Conservation (phyloP, 2,329 filamentous ascomycete genomes). For the Amauroascus niger region DNA sequence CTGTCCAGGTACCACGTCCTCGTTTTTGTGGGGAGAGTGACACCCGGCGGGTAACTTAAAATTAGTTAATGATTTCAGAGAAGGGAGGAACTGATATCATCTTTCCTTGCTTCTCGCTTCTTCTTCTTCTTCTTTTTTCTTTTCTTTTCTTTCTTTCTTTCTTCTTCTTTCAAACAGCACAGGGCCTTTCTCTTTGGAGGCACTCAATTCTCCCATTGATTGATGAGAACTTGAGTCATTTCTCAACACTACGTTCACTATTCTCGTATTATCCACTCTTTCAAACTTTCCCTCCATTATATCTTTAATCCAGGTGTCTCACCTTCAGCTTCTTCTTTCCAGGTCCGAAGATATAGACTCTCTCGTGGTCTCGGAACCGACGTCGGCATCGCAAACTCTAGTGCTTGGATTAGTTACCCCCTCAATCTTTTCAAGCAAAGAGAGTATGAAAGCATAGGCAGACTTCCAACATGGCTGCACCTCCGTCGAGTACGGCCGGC, state of each 20-base stretch:
- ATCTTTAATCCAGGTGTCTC: neutral
- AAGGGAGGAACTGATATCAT: neutral
- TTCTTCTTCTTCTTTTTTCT: neutral
- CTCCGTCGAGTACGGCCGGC: slow-evolving; percentile 6
- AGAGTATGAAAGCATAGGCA: slow-evolving; percentile 4
- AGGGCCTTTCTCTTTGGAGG: neutral
- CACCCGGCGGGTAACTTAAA: neutral
- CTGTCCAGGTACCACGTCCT: neutral
- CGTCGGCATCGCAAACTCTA: neutral
- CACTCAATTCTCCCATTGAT: neutral
- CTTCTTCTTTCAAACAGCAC: no score
- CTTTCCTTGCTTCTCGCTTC: neutral
- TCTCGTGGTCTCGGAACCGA: no score
- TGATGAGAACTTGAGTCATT: neutral
- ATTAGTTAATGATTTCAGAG: neutral
- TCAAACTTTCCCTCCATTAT: neutral
- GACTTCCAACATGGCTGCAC: neutral
- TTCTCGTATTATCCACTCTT: neutral
- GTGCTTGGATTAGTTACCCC: neutral
- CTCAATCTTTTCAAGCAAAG: neutral
- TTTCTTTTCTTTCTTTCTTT: neutral
- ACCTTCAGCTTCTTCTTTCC: neutral
- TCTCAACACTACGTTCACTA: neutral
- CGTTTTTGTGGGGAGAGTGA: slow-evolving; percentile 1
- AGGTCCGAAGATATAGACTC: no score